phyloP scores from a whole-genome alignment of 148 eudicot species.

The Rhododendron molle region DNA sequence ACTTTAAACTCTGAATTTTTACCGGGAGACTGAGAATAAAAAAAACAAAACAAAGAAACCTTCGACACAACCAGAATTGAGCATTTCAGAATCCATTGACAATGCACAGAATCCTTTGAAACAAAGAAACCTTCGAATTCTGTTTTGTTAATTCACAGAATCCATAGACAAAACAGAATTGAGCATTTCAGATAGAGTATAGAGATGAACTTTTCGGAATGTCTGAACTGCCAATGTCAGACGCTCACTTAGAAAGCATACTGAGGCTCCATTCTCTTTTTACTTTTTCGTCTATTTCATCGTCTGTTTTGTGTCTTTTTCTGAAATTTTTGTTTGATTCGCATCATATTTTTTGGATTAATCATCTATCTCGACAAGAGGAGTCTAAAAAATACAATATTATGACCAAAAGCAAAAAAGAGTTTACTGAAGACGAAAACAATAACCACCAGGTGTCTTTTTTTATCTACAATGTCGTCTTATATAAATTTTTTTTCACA shows the following conservation, averaged over 20 bases:
- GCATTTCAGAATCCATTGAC: no score
- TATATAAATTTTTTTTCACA: background rate
- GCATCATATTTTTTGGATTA: no score
- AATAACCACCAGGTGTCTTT: background rate
- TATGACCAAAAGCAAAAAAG: background rate
- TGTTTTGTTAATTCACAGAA: background rate
- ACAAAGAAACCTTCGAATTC: background rate
- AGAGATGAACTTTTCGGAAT: background rate
- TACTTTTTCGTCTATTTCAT: no score
- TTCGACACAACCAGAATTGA: background rate
- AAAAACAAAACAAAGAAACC: background rate
- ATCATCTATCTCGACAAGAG: background rate
- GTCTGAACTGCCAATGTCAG: background rate
- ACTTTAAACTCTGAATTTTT: background rate
- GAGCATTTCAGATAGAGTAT: background rate
- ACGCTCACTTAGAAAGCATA: background rate
- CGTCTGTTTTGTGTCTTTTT: background rate
- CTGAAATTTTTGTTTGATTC: background rate
- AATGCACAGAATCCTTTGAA: background rate
- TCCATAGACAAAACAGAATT: background rate
- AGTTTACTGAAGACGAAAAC: background rate
- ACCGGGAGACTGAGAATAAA: background rate
- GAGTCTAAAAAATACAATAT: no score
- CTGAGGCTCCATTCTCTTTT: background rate
- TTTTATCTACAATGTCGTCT: no score